These are phyloP conservation scores for Venturia pyrina DNA, from an alignment of 2,329 filamentous ascomycete genomes.

Conservation along the genomic window DNA sequence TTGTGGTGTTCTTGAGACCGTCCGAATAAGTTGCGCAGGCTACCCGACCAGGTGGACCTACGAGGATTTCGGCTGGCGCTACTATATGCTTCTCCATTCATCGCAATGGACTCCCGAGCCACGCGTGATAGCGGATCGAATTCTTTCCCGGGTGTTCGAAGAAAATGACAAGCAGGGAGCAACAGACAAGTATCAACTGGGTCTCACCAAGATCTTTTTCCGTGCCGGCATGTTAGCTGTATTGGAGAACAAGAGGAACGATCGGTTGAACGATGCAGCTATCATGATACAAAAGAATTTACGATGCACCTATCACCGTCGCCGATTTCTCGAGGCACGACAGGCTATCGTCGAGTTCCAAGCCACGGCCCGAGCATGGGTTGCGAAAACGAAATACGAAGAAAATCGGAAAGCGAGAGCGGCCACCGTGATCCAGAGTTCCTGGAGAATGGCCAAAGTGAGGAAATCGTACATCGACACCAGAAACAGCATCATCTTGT, in stretches of 20 bases:
- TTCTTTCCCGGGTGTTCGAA: conserved; percentile 80
- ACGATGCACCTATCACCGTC: conserved; percentile 87
- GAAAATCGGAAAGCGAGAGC: conserved; percentile 75
- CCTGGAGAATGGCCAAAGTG: conserved; percentile 90
- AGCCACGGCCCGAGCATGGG: conserved; percentile 63
- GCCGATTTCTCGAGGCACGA: conserved; percentile 79
- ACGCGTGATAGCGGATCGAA: conserved; percentile 84
- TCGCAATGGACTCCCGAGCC: conserved; percentile 89
- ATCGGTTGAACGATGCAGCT: conserved; percentile 81
- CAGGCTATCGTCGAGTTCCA: conserved; percentile 73
- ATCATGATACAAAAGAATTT: conserved; percentile 99
- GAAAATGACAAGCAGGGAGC: conserved; percentile 52
- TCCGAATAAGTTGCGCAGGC: conserved; percentile 92
- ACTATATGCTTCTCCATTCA: conserved; percentile 96
- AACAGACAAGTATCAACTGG: conserved; percentile 93
- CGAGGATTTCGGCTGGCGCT: conserved; percentile 92
- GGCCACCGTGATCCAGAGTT: conserved; percentile 86
- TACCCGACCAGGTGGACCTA: conserved; percentile 99
- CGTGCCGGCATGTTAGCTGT: conserved; percentile 97
- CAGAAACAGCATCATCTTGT: conserved; percentile 73
- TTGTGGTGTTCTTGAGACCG: conserved; percentile 97
- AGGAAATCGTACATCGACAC: conserved; percentile 69
- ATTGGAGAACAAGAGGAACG: conserved; percentile 86
- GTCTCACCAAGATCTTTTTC: conserved; percentile 98
- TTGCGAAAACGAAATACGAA: conserved; percentile 67